A percentile compares a stretch with the other conserved stretches of the same genome.
Evolutionary conservation across 192 early-diverging fungal species (phyloP).

Genomic region (Pilobolus umbonatus): DNA sequence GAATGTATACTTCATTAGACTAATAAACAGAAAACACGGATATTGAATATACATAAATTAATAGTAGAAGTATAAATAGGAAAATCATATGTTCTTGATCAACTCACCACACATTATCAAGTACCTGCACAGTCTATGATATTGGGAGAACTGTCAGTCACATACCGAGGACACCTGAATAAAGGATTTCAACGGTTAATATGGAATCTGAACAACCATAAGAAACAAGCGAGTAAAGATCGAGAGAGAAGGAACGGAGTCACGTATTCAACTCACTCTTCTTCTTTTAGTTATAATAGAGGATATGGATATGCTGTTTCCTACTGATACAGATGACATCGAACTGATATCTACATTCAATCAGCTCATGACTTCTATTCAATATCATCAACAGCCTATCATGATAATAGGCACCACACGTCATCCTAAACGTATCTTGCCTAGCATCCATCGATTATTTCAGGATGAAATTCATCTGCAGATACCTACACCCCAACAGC

Average conservation of each 20-base stretch:
- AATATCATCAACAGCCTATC: background rate
- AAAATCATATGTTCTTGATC: background rate
- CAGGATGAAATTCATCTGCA: slow-evolving; percentile 45
- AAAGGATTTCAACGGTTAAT: slow-evolving; percentile 10
- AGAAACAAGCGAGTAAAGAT: background rate
- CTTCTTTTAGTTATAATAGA: slow-evolving; percentile 39
- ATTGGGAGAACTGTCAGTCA: slow-evolving; percentile 9
- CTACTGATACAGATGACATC: background rate
- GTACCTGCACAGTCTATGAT: background rate
- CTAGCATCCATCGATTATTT: slow-evolving; percentile 4
- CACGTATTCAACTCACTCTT: background rate
- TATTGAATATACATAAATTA: background rate
- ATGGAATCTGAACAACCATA: slow-evolving; percentile 6
- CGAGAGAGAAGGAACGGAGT: background rate
- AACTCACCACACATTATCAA: background rate
- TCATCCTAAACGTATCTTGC: background rate
- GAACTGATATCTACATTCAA: background rate
- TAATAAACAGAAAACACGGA: background rate
- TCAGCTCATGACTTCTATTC: background rate
- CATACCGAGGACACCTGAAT: slow-evolving; percentile 6
- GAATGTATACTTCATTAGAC: too few relatives aligned
- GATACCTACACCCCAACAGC: slow-evolving; percentile 47
- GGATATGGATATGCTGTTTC: slow-evolving; percentile 48
- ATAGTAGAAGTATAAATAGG: background rate
- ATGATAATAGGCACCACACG: slow-evolving; percentile 1